Conservation (phyloP, 176 grass and related monocot species). For the Oryza rufipogon region DNA sequence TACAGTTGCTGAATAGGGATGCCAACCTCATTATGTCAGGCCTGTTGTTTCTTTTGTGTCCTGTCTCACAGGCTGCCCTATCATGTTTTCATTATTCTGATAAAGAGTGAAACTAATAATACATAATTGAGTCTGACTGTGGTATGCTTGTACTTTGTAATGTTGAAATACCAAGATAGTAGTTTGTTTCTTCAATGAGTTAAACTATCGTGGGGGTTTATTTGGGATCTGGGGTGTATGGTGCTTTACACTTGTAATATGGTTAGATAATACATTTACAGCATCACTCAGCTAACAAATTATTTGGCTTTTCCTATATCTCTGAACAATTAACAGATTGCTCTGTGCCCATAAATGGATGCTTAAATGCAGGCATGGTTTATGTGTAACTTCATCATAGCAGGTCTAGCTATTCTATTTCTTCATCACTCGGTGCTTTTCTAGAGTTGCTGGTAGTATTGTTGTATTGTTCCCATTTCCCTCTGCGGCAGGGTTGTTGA, state of each 20-base stretch:
- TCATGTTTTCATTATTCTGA: background rate
- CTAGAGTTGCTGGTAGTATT: background rate
- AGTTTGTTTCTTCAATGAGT: background rate
- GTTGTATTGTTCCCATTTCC: conserved; percentile 9
- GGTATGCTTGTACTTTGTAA: background rate
- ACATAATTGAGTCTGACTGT: background rate
- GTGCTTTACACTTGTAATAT: background rate
- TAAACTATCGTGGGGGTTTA: background rate
- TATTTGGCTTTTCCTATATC: background rate
- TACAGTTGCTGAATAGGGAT: background rate
- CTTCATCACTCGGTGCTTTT: background rate
- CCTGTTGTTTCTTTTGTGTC: background rate
- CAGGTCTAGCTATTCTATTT: background rate
- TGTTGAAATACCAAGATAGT: background rate
- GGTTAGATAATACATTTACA: background rate
- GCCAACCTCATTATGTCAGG: background rate
- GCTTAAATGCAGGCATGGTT: conserved; percentile 18
- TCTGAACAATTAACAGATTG: conserved; percentile 3
- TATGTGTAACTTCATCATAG: background rate
- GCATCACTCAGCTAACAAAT: background rate
- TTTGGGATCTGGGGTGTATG: background rate
- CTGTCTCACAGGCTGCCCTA: background rate
- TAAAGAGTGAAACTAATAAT: conserved; percentile 24
- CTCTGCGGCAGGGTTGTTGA: conserved; percentile 2
- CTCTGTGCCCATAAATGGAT: conserved; percentile 7